Percentiles rank a stretch among this genome's conserved stretches.
These are phyloP conservation scores for Podospora comata DNA, from an alignment of 495 filamentous ascomycete genomes.

Conservation along the genomic window DNA sequence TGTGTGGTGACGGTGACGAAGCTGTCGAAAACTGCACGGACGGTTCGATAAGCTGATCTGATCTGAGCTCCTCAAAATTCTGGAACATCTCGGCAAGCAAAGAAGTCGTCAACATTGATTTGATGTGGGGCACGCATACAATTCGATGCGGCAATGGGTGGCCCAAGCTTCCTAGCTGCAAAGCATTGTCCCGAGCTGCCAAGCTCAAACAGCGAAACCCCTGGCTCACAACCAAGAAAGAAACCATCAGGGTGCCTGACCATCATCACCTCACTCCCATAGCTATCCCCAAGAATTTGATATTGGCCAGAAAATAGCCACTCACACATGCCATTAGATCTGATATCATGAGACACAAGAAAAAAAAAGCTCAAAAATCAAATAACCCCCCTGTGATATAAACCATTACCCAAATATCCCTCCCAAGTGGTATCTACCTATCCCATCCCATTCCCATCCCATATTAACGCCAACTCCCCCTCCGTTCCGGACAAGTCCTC, in stretches of 20 bases:
- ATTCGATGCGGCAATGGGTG: background rate
- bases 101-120: background rate
- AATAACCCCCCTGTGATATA: background rate
- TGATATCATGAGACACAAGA: background rate
- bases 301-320: background rate
- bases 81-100: background rate
- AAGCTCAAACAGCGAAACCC: background rate
- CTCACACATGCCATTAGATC: background rate
- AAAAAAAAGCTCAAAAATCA: slow-evolving; percentile 7
- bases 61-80: background rate
- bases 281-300: too few relatives aligned
- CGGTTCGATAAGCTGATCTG: too few relatives aligned
- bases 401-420: too few relatives aligned
- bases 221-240: background rate
- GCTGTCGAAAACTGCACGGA: too few relatives aligned
- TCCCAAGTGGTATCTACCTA: background rate
- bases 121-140: background rate
- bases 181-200: background rate
- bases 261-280: background rate
- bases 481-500: slow-evolving; percentile 41
- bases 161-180: background rate
- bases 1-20: background rate
- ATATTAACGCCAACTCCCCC: slow-evolving; percentile 2
- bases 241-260: slow-evolving; percentile 38
- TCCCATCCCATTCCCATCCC: slow-evolving; percentile 9